Base-by-base conservation (phyloP, 306 rosid species). In the Quercus agrifolia region DNA sequence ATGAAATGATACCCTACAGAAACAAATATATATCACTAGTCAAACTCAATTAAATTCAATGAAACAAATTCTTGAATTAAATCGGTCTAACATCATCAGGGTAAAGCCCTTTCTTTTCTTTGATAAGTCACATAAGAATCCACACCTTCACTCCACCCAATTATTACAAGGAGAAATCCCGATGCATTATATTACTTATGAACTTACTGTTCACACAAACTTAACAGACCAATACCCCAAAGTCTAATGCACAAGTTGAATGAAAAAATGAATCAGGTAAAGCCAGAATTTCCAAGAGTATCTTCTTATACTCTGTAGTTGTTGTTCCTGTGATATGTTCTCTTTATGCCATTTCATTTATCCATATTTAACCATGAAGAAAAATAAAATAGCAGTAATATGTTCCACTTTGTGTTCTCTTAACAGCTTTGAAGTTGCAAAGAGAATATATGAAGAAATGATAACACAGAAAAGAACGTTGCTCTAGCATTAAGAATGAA, bases 1-100 rank as follows among this genome's bases (percentile, higher is more conserved):
- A 23, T 23, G 23, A 23, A 23, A 23, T 23, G 23, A 23, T 23
- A 23, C 23, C 23, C 98, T 94, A 87, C 81, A 66, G 44, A 54
- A 68, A 35, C 44, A 35, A 67, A 4, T 12, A 68, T 18, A 8
- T 35, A 67, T 33, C 72, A 33, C 72, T 68, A 33, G 4, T 35
- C 41, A 68, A n/a, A 19, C 71, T 41, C 54, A 49, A 49, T 11
- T 49, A 49, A 49, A 49, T 49, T 49, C 54, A 41, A 41, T 41
- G 46, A 41, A 41, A 41, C 46, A 41, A 41, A 11, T 41, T 11
- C 46, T 41, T 41, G 46, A 41, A 41, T 41, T 41, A 8, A 41
- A 41, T 41, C 1, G 0, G 46, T 41, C 8, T 41, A 41, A 41
- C 46, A 7, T 8, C 46, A 41, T 41, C 11, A 41, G 46, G 46